phyloP scores from a whole-genome alignment of 306 rosid genomes.

The Prinsepia uniflora region DNA sequence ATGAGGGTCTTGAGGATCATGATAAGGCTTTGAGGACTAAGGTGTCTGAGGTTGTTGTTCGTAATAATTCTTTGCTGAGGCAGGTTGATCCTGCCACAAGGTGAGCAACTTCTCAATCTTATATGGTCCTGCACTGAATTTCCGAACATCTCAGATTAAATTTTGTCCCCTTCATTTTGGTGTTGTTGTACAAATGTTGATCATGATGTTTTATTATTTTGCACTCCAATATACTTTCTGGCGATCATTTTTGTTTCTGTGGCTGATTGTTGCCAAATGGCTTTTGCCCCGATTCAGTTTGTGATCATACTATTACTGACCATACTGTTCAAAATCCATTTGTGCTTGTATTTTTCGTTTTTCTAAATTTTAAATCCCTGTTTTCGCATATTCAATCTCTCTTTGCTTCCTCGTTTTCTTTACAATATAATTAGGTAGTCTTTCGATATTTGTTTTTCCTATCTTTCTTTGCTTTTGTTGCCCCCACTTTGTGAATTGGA shows the following conservation, averaged over 20 bases:
- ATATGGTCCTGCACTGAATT: background rate
- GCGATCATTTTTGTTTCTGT: background rate
- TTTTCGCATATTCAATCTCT: no score
- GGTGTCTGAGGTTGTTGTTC: conserved; percentile 61
- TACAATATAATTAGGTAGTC: background rate
- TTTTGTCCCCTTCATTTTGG: background rate
- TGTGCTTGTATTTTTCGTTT: background rate
- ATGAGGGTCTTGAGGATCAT: conserved; percentile 63
- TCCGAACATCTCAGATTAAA: background rate
- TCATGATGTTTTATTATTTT: background rate
- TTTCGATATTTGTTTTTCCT: background rate
- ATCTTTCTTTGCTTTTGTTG: no score
- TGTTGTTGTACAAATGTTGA: background rate
- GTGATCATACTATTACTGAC: background rate
- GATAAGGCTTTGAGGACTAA: conserved; percentile 75
- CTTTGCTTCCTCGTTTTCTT: no score
- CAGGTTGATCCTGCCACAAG: conserved; percentile 88
- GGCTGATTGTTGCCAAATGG: background rate
- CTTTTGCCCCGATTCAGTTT: background rate
- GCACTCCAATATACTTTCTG: background rate
- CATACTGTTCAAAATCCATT: background rate
- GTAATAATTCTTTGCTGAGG: conserved; percentile 56
- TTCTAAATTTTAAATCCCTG: no score
- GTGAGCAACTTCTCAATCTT: conserved; percentile 17
- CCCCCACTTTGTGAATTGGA: no score